Evolutionary conservation across 257 asterid species (phyloP).

Genomic region (Nicotiana benthamiana): DNA sequence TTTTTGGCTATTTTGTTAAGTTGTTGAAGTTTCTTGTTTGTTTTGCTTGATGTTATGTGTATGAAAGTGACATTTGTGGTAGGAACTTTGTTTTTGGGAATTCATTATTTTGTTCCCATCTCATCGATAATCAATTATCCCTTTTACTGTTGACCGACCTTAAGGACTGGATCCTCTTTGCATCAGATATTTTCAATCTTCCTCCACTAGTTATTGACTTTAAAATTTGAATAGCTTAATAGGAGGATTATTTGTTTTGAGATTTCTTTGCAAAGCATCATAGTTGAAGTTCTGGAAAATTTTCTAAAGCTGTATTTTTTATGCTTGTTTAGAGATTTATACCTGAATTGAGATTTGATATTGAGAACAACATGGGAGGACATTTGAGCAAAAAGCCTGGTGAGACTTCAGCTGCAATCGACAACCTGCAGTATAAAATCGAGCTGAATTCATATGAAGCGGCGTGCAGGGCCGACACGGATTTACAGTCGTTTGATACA

Average conservation of each 20-base stretch:
- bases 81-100: neutral
- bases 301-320: neutral
- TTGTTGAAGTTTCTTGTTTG: slow-evolving; percentile 9
- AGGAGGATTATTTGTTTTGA: neutral
- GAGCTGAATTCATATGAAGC: slow-evolving; percentile 69
- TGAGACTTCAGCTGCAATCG: slow-evolving; percentile 49
- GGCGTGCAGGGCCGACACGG: slow-evolving; percentile 64
- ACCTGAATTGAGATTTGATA: slow-evolving; percentile 4
- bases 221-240: neutral
- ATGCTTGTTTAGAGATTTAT: slow-evolving; percentile 3
- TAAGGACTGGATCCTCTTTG: no score
- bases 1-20: neutral
- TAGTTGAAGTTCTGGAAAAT: neutral
- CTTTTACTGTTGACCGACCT: neutral
- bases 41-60: neutral
- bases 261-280: neutral
- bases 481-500: slow-evolving; percentile 58
- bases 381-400: slow-evolving; percentile 74
- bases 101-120: neutral
- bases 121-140: neutral
- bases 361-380: slow-evolving; percentile 57
- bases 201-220: neutral
- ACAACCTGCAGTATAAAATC: slow-evolving; percentile 39
- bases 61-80: neutral
- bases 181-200: no score